Percentiles rank a stretch among this genome's conserved stretches.
Evolutionary conservation across 768 basidiomycete species (phyloP).

Genomic region (Leucogyrophana mollusca): DNA sequence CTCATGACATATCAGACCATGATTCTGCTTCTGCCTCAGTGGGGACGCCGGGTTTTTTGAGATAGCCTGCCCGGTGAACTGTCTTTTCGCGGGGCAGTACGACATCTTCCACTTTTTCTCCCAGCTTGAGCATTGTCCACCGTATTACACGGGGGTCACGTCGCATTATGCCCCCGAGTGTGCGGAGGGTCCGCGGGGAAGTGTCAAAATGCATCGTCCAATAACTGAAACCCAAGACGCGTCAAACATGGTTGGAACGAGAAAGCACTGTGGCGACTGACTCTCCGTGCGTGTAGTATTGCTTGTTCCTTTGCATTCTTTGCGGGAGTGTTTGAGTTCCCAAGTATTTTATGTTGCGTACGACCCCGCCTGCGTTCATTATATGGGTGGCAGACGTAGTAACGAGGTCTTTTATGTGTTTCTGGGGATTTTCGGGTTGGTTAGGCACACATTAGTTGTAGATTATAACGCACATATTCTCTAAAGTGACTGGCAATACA

Average conservation of each 20-base stretch:
- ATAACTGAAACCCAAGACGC: slow-evolving; percentile 49
- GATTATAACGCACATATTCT: slow-evolving; percentile 58
- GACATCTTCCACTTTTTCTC: slow-evolving; percentile 69
- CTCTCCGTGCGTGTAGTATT: slow-evolving; percentile 67
- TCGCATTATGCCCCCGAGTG: slow-evolving; percentile 67
- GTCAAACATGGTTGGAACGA: slow-evolving; percentile 3
- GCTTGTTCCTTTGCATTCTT: slow-evolving; percentile 64
- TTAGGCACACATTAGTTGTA: background rate
- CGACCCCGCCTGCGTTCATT: slow-evolving; percentile 75
- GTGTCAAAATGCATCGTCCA: slow-evolving; percentile 93
- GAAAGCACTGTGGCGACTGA: slow-evolving; percentile 40
- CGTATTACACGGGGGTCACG: slow-evolving; percentile 82
- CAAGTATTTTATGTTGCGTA: slow-evolving; percentile 74
- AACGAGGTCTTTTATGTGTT: slow-evolving; percentile 74
- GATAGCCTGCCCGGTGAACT: slow-evolving; percentile 27
- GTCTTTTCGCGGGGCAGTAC: slow-evolving; percentile 50
- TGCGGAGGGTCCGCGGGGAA: slow-evolving; percentile 64
- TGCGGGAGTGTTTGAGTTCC: slow-evolving; percentile 75
- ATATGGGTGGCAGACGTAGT: slow-evolving; percentile 68
- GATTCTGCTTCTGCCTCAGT: slow-evolving; percentile 12
- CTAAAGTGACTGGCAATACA: slow-evolving; percentile 77
- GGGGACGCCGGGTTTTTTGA: slow-evolving; percentile 10
- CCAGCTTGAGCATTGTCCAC: slow-evolving; percentile 79
- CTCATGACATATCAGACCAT: slow-evolving; percentile 21
- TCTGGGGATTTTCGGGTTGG: slow-evolving; percentile 41